Base-by-base conservation (phyloP, 805 yeast species). In the Candida oleophila region DNA sequence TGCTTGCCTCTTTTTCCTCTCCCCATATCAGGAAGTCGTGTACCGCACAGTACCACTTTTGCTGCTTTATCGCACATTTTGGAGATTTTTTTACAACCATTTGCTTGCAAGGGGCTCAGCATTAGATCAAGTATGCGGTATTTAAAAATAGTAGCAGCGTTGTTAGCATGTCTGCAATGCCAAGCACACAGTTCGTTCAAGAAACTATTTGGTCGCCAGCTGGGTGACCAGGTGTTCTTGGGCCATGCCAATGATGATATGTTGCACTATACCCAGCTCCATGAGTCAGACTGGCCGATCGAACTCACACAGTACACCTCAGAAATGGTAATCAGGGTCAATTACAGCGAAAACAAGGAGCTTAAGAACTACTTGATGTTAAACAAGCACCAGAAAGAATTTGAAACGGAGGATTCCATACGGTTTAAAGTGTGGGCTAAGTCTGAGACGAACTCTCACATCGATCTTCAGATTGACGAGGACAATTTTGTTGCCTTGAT, bases 261-360 rank as follows among this genome's bases (percentile, higher is more conserved):
- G n/a, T n/a, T 43, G 7, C 78, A 74, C 48, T 71, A 64, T 48
- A 55, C 71, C 12, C 42, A 62, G 1, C 16, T 71, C 3, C 43
- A 56, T 1, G 45, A 47, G 15, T 59, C 55, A 1, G 56, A 63
- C 8, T 64, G 61, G 57, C 79, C 79, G 4, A 62, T 76, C 9
- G 64, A 74, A 50, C 61, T 79, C 40, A 25, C 52, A 0, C 71
- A 68, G 38, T 80, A 79, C 52, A 56, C 56, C 21, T 66, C 62
- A 25, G 71, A 77, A 28, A 62, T 65, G 41, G 82, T 82, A 15
- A 55, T 78, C 15, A 62, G 86, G 49, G 56, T 81, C 19, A 48
- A 54, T 21, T 71, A 68, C 61, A 44, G 53, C 1, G 49, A 56
- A n/a, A 44, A 55, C 15, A 43, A 44, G 2, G 49, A 55, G 16